A percentile compares a stretch with the other conserved stretches of the same genome.
These are phyloP conservation scores for Rhinocladiella similis DNA, from an alignment of 2,329 filamentous ascomycete genomes.

Conservation along the genomic window DNA sequence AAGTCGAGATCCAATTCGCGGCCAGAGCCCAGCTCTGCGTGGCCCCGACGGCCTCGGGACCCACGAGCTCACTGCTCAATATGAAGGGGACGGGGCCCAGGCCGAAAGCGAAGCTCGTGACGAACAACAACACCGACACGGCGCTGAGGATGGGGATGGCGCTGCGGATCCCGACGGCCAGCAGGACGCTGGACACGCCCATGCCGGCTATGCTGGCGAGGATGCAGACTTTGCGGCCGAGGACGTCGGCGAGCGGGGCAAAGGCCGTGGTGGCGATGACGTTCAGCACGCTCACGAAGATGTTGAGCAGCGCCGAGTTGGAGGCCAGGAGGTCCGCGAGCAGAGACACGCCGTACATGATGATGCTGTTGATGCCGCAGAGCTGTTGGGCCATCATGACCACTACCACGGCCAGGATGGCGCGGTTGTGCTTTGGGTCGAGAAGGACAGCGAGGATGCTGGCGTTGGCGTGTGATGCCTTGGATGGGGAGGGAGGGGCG, in stretches of 20 bases:
- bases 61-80: conserved; percentile 85
- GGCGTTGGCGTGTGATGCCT: conserved; percentile 33
- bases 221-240: conserved; percentile 84
- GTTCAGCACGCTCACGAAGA: conserved; percentile 83
- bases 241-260: conserved; percentile 75
- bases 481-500: not conserved
- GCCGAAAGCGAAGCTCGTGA: conserved; percentile 85
- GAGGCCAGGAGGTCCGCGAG: conserved; percentile 78
- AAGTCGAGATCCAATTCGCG: conserved; percentile 88
- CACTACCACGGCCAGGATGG: conserved; percentile 76
- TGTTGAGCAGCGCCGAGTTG: conserved; percentile 79
- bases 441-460: conserved; percentile 61
- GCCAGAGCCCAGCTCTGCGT: conserved; percentile 86
- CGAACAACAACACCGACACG: conserved; percentile 78
- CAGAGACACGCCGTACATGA: conserved; percentile 97
- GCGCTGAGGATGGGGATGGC: conserved; percentile 75
- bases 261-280: conserved; percentile 78
- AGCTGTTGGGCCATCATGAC: conserved; percentile 94
- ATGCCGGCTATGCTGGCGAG: conserved; percentile 82
- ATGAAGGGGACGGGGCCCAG: conserved; percentile 95
- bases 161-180: conserved; percentile 78
- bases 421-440: conserved; percentile 69
- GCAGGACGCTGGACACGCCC: conserved; percentile 71
- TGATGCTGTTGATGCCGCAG: conserved; percentile 85
- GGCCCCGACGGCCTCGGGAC: conserved; percentile 84